Evolutionary conservation across 371 early-diverging fungal species (phyloP).

Genomic region (Mucor mucedo): DNA sequence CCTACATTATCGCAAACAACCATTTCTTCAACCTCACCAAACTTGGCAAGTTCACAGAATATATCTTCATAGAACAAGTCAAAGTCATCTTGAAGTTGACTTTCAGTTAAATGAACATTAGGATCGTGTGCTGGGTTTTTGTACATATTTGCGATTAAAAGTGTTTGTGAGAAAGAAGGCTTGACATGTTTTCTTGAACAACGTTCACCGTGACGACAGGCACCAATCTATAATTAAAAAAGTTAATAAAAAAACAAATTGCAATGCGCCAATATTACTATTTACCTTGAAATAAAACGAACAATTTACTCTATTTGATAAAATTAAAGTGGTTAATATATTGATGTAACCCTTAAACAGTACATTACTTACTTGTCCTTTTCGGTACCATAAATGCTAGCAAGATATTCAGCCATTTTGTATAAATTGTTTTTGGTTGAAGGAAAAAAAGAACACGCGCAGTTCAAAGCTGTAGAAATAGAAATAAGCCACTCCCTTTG

Average conservation of each 20-base stretch:
- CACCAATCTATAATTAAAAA: slow-evolving; percentile 75
- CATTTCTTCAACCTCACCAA: slow-evolving; percentile 96
- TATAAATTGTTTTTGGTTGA: slow-evolving; percentile 5
- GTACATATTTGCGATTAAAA: slow-evolving; percentile 95
- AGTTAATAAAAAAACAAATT: background rate
- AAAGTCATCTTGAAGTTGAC: slow-evolving; percentile 91
- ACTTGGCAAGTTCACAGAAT: slow-evolving; percentile 94
- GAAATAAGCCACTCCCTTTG: slow-evolving; percentile 18
- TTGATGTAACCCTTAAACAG: background rate
- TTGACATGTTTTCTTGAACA: slow-evolving; percentile 98
- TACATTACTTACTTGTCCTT: slow-evolving; percentile 82
- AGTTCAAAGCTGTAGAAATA: background rate
- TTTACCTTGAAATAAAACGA: slow-evolving; percentile 94
- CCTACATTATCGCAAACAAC: slow-evolving; percentile 98
- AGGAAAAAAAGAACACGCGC: slow-evolving; percentile 1
- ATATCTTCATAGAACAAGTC: slow-evolving; percentile 97
- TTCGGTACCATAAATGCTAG: slow-evolving; percentile 94
- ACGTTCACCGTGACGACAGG: slow-evolving; percentile 97
- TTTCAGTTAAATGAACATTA: slow-evolving; percentile 67
- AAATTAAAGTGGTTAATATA: background rate
- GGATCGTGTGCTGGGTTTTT: slow-evolving; percentile 91
- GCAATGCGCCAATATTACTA: background rate
- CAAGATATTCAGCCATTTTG: slow-evolving; percentile 85
- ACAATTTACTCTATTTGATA: slow-evolving; percentile 85
- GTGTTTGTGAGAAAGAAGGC: slow-evolving; percentile 94